Conservation (phyloP, 2,329 filamentous ascomycete genomes). For the Paecilomyces variotii region DNA sequence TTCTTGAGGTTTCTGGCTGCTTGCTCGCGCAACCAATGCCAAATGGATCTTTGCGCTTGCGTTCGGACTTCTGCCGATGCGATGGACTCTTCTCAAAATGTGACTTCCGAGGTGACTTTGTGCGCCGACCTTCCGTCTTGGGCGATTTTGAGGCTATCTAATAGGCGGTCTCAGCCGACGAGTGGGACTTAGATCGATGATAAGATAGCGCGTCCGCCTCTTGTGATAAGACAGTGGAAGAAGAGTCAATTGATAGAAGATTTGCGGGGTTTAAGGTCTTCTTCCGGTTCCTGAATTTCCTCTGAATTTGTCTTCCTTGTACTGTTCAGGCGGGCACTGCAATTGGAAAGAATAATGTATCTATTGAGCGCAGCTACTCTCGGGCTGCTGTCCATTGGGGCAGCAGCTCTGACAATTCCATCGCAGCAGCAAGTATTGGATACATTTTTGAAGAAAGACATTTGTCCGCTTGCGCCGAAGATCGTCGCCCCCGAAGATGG, state of each 20-base stretch:
- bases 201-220: not conserved
- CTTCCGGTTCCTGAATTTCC: not conserved
- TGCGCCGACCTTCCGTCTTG: not conserved
- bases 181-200: not conserved
- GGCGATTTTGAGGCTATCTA: not conserved
- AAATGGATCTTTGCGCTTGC: not conserved
- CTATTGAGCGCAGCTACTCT: not conserved
- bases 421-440: not conserved
- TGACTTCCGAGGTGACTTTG: not conserved
- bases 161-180: not conserved
- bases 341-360: not conserved
- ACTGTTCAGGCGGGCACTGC: not conserved
- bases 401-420: not conserved
- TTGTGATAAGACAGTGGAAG: not conserved
- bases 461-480: constrained; percentile 23
- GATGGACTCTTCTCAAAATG: not conserved
- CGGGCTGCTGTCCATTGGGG: not conserved
- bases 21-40: not conserved
- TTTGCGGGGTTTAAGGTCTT: not conserved
- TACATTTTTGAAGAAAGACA: constrained; percentile 5
- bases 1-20: not conserved
- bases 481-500: constrained; percentile 19
- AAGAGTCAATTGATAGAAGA: not conserved
- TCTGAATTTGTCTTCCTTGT: not conserved
- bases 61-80: not conserved